Percentiles rank a stretch among this genome's conserved stretches.
Conservation (phyloP, 78 protist genomes). For the Dictyostelium purpureum region DNA sequence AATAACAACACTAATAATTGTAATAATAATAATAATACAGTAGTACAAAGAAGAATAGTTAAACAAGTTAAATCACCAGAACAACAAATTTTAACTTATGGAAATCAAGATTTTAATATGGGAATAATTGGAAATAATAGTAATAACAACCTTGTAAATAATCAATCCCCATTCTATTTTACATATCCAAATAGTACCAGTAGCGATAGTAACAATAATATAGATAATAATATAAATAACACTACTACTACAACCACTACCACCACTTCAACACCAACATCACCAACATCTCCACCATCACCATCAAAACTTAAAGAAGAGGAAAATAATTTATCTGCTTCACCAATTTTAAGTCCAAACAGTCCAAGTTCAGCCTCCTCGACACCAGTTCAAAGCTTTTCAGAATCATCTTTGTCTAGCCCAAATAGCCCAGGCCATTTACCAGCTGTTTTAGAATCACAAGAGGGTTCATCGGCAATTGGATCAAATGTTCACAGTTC, state of each 20-base stretch:
- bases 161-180: background rate
- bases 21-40: no score
- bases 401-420: background rate
- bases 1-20: no score
- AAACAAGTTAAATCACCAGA: background rate
- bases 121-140: conserved; percentile 4
- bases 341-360: background rate
- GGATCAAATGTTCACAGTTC: background rate
- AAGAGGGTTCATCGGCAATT: background rate
- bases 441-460: background rate
- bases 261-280: background rate
- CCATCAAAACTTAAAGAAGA: no score
- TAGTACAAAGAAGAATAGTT: background rate
- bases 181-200: background rate
- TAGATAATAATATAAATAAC: background rate
- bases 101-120: conserved; percentile 7
- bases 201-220: no score
- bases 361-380: no score
- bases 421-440: conserved; percentile 7
- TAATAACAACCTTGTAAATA: background rate
- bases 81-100: conserved; percentile 15
- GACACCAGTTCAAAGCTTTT: no score
- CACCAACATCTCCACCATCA: conserved; percentile 9
- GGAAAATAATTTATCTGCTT: background rate
- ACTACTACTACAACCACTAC: background rate